These are phyloP conservation scores for Trametes cinnabarina DNA, from an alignment of 768 basidiomycete species.

Conservation along the genomic window DNA sequence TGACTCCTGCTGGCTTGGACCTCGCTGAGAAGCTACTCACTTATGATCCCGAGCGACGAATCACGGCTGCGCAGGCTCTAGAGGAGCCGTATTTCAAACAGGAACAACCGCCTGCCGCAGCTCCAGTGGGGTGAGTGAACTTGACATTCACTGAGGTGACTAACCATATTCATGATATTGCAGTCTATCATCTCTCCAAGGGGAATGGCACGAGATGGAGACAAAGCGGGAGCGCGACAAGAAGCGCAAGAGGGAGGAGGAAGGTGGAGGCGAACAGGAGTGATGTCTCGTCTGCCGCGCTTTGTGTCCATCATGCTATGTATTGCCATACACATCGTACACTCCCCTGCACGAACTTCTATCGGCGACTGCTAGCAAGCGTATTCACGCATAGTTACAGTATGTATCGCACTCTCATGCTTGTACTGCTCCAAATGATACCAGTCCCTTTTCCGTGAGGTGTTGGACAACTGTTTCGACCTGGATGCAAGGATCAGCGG, in stretches of 20 bases:
- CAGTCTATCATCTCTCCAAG: constrained; percentile 77
- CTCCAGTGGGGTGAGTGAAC: constrained; percentile 73
- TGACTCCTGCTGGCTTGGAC: constrained; percentile 83
- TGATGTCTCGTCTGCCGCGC: not conserved
- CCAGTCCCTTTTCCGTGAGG: constrained; percentile 65
- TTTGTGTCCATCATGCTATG: constrained; percentile 25
- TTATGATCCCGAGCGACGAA: constrained; percentile 76
- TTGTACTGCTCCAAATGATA: constrained; percentile 35
- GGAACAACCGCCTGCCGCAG: constrained; percentile 71
- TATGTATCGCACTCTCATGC: constrained; percentile 23
- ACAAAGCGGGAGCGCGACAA: constrained; percentile 88
- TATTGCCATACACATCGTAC: constrained; percentile 25
- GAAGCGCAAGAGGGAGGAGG: constrained; percentile 67
- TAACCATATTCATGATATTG: not conserved
- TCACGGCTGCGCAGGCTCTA: constrained; percentile 79
- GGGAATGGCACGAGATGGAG: constrained; percentile 98
- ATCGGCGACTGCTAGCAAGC: constrained; percentile 29
- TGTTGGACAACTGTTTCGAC: constrained; percentile 88
- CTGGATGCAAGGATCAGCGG: constrained; percentile 37
- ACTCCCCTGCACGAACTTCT: constrained; percentile 16
- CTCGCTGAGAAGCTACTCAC: constrained; percentile 79
- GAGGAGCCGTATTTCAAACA: constrained; percentile 78
- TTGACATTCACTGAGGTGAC: not conserved
- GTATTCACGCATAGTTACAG: constrained; percentile 21
- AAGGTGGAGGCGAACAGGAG: constrained; percentile 2